Base-by-base conservation (phyloP, 345 rosid genomes). In the Acer campestre region DNA sequence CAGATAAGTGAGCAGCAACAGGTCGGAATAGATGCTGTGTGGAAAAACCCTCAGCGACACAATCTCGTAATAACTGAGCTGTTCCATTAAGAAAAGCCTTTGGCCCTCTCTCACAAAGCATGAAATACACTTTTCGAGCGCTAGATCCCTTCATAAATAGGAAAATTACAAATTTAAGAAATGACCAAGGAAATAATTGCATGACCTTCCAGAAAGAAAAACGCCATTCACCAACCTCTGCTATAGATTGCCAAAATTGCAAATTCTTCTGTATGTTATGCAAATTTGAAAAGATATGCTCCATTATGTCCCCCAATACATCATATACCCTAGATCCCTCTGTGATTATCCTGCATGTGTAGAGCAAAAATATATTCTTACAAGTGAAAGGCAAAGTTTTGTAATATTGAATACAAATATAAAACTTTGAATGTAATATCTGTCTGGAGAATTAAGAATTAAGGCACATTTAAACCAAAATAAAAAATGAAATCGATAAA, bases 61-160 rank as follows among this genome's bases (percentile, higher is more conserved):
- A 42, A 42, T 42, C 84, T 12, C 59, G 86, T 12, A 91, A 63
- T 42, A 93, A 73, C 82, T 87, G 85, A 3, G 75, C 75, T 11
- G 89, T 66, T 73, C 86, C 94, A 65, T 87, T 78, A 68, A 90
- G 58, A 80, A 95, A 93, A 80, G 96, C 98, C 53, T 71, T 67
- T 0, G 98, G 99, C 25, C 99, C 99, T 86, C 99, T 90, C 90
- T 95, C 99, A 25, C 90, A 90, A 40, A 93, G 61, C 92, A 92
- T 92, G 84, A 88, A 93, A 85, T 86, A 89, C 4, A 89, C 83
- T 82, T 89, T 95, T 18, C 84, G 86, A 78, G 90, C 87, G 86
- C 85, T 70, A 55, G 97, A 90, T 46, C 88, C 95, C 99, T 95
- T 73, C 61, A 75, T 29, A 27, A 64, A 74, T 20, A 61, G 7